A percentile compares a stretch with the other conserved stretches of the same genome.
These are phyloP conservation scores for Colletotrichum somersetense DNA, from an alignment of 2,329 filamentous ascomycete species.

Conservation along the genomic window DNA sequence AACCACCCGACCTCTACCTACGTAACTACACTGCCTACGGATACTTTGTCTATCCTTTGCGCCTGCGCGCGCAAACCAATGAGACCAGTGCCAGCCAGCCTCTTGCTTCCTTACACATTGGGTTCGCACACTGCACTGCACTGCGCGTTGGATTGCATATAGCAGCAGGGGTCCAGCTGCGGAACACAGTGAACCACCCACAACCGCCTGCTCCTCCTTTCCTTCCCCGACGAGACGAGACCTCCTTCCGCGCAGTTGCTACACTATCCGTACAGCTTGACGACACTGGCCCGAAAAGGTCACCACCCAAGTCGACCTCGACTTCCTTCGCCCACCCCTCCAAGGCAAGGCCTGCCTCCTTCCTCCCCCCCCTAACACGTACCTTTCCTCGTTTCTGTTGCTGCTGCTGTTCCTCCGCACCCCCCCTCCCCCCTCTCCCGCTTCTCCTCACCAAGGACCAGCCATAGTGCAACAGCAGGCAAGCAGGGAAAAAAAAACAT, in stretches of 20 bases:
- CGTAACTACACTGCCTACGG: not conserved
- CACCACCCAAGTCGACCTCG: constrained; percentile 20
- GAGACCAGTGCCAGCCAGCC: constrained; percentile 16
- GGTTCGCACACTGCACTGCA: constrained; percentile 29
- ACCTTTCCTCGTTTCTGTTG: not conserved
- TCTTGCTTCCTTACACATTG: not conserved
- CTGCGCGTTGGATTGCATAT: constrained; percentile 17
- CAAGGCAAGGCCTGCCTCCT: not conserved
- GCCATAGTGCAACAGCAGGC: constrained; percentile 26
- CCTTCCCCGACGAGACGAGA: constrained; percentile 32
- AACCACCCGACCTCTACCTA: constrained; percentile 11
- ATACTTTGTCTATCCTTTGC: not conserved
- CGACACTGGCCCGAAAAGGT: constrained; percentile 28
- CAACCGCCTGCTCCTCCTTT: constrained; percentile 33
- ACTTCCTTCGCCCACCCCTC: constrained; percentile 37
- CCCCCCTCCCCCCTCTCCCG: constrained; percentile 27
- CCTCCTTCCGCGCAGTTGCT: constrained; percentile 25
- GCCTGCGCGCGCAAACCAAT: not conserved
- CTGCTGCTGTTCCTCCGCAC: not conserved
- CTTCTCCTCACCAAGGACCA: constrained; percentile 26
- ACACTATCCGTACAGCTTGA: constrained; percentile 11
- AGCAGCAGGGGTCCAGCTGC: constrained; percentile 15
- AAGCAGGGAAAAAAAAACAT: constrained; percentile 15
- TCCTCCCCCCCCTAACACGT: constrained; percentile 19
- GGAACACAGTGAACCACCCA: constrained; percentile 10